These are phyloP conservation scores for Stagonosporopsis vannaccii DNA, from an alignment of 2,329 filamentous ascomycete genomes.

Conservation along the genomic window DNA sequence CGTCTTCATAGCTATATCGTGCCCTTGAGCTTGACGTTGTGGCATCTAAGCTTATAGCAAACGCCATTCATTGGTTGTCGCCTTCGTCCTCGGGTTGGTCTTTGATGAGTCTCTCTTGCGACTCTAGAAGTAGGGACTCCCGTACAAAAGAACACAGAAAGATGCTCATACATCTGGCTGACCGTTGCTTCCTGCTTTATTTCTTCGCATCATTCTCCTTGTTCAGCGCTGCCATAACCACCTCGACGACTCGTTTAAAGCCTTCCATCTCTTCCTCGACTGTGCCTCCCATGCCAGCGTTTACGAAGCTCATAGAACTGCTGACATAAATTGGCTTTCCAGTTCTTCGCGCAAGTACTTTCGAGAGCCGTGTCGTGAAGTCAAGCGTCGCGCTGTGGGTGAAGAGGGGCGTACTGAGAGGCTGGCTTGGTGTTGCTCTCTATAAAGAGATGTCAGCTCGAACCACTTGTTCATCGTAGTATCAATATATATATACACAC, in stretches of 20 bases:
- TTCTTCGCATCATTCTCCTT: slow-evolving; percentile 1
- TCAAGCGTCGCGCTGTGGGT: slow-evolving; percentile 78
- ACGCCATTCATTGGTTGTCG: too few relatives aligned
- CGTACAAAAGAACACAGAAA: neutral
- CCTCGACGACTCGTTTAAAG: slow-evolving; percentile 75
- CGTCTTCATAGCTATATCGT: neutral
- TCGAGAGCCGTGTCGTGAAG: slow-evolving; percentile 85
- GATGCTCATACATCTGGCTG: neutral
- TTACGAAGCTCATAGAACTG: slow-evolving; percentile 81
- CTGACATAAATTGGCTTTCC: slow-evolving; percentile 85
- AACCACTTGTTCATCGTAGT: neutral
- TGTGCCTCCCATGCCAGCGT: slow-evolving; percentile 76
- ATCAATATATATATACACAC: slow-evolving; percentile 57
- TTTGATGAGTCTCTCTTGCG: neutral
- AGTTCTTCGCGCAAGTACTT: slow-evolving; percentile 77
- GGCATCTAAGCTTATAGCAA: neutral
- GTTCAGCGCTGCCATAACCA: slow-evolving; percentile 58
- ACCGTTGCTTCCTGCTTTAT: neutral
- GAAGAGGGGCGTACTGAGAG: slow-evolving; percentile 81
- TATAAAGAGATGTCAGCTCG: slow-evolving; percentile 28
- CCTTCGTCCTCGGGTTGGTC: neutral
- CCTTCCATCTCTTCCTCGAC: slow-evolving; percentile 96
- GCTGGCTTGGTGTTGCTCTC: slow-evolving; percentile 58
- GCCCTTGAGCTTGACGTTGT: neutral
- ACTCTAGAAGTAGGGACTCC: neutral